A percentile compares a stretch with the other conserved stretches of the same genome.
These are phyloP conservation scores for Vaccinium corymbosum DNA, from an alignment of 148 eudicot genomes.

Conservation along the genomic window DNA sequence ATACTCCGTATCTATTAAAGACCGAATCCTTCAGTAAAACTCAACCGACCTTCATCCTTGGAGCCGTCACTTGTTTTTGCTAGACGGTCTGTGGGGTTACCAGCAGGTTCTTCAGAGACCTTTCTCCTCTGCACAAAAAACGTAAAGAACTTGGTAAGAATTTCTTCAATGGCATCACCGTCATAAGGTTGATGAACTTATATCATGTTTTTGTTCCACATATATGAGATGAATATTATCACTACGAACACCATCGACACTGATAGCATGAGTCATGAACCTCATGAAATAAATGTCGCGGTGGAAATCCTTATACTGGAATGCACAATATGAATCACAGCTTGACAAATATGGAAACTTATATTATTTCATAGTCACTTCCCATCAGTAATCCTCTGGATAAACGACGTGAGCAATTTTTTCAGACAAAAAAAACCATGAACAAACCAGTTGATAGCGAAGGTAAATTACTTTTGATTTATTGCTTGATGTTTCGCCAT, in stretches of 20 bases:
- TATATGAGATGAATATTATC: not conserved
- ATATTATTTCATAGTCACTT: not conserved
- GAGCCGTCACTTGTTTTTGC: constrained; percentile 32
- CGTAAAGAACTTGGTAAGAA: not conserved
- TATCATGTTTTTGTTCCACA: not conserved
- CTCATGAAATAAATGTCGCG: not conserved
- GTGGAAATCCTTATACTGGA: not conserved
- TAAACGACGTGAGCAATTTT: not conserved
- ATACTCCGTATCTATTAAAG: not conserved
- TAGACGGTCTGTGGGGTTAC: constrained; percentile 46
- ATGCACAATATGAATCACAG: not conserved
- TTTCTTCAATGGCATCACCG: not conserved
- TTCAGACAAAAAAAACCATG: not conserved
- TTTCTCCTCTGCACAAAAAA: constrained; percentile 45
- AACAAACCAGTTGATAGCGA: not conserved
- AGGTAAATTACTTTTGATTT: constrained; percentile 36
- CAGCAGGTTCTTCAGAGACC: constrained; percentile 28
- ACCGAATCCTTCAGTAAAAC: not conserved
- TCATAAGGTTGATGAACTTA: too few species aligned
- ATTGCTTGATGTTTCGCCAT: constrained; percentile 30
- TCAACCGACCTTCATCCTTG: constrained; percentile 36
- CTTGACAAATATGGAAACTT: not conserved
- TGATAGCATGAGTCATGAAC: not conserved
- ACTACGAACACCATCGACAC: not conserved
- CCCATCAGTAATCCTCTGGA: not conserved